Percentiles rank a stretch among this genome's conserved stretches.
These are phyloP conservation scores for Aspergillus carbonarius DNA, from an alignment of 2,329 filamentous ascomycete species.

Conservation along the genomic window DNA sequence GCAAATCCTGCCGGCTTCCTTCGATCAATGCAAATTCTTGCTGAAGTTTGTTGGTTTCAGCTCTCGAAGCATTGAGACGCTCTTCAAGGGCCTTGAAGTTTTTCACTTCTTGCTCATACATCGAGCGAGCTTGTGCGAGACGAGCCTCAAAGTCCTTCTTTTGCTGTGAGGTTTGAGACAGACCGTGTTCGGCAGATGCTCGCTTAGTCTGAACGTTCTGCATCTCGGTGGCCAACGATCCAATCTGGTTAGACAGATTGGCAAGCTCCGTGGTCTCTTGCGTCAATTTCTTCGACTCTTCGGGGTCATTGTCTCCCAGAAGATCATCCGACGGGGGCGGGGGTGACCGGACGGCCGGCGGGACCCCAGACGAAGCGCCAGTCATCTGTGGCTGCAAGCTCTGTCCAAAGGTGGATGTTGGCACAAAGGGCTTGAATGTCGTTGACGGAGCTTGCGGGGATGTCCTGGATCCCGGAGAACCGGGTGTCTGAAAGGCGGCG, in stretches of 20 bases:
- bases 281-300: constrained; percentile 82
- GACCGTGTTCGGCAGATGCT: constrained; percentile 72
- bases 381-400: constrained; percentile 75
- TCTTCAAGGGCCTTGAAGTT: constrained; percentile 83
- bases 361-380: constrained; percentile 54
- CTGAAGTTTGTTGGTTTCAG: constrained; percentile 80
- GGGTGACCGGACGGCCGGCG: constrained; percentile 38
- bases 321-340: constrained; percentile 72
- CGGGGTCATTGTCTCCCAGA: constrained; percentile 84
- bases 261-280: constrained; percentile 89
- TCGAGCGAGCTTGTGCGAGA: constrained; percentile 76
- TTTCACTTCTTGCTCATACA: constrained; percentile 92
- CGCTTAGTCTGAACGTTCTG: constrained; percentile 87
- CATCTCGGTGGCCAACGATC: constrained; percentile 87
- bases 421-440: constrained; percentile 85
- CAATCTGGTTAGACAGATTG: constrained; percentile 93
- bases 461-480: constrained; percentile 45
- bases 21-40: constrained; percentile 82
- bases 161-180: constrained; percentile 77
- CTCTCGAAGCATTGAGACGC: constrained; percentile 70
- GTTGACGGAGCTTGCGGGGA: constrained; percentile 43
- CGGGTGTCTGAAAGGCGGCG: constrained; percentile 56
- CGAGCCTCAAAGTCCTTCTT: constrained; percentile 92
- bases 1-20: constrained; percentile 74
- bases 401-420: constrained; percentile 88